phyloP scores from a whole-genome alignment of 2,329 filamentous ascomycete genomes.

The Didymellaceae sp. region DNA sequence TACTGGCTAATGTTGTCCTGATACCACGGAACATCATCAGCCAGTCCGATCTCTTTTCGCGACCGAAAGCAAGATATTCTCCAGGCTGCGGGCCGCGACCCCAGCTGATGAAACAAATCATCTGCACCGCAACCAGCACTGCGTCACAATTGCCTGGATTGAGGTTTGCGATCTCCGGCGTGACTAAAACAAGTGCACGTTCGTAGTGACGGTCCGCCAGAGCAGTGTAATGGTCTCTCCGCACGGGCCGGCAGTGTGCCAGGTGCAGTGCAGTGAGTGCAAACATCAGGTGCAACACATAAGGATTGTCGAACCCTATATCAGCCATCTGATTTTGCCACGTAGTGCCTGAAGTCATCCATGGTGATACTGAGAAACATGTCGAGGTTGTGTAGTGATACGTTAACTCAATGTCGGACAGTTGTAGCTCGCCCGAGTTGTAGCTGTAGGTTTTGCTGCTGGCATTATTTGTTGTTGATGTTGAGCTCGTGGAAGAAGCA shows the following conservation, averaged over 20 bases:
- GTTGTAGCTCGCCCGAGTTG: constrained; percentile 6
- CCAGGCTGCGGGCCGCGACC: constrained; percentile 34
- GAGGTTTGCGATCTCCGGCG: constrained; percentile 29
- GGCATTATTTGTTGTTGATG: not conserved
- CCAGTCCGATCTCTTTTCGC: constrained; percentile 35
- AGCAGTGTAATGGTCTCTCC: constrained; percentile 24
- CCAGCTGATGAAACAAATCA: constrained; percentile 36
- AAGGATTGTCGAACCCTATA: constrained; percentile 24
- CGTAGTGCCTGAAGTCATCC: constrained; percentile 17
- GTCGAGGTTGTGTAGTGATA: constrained; percentile 39
- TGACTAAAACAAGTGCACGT: constrained; percentile 27
- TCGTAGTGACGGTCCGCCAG: constrained; percentile 33
- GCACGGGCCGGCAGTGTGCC: constrained; percentile 27
- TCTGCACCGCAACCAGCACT: constrained; percentile 31
- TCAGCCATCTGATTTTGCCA: constrained; percentile 30
- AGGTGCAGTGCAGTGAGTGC: constrained; percentile 37
- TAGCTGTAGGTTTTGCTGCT: not conserved
- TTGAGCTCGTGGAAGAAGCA: not conserved
- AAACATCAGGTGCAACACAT: constrained; percentile 34
- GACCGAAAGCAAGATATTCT: constrained; percentile 40
- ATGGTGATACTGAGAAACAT: constrained; percentile 28
- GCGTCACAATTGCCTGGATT: constrained; percentile 31
- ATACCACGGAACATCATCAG: constrained; percentile 42
- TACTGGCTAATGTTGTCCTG: constrained; percentile 27
- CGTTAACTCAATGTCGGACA: constrained; percentile 36